Conservation (phyloP, 139 green algal species). For the Bryopsis sp. region DNA sequence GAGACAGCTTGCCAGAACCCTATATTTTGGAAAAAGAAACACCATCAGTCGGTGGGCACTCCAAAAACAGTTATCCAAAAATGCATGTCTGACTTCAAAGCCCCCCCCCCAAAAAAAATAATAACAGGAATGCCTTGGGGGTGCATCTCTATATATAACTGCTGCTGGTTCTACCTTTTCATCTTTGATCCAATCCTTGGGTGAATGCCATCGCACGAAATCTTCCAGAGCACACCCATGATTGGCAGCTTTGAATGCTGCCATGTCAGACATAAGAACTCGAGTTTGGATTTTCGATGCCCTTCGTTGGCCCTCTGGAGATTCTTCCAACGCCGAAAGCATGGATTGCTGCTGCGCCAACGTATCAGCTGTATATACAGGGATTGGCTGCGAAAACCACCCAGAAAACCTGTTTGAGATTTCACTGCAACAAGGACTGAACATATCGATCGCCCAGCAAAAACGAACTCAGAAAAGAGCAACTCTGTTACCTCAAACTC, state of each 20-base stretch:
- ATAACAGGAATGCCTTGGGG: too few species aligned
- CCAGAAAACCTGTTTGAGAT: neutral
- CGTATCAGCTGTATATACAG: slow-evolving; percentile 2
- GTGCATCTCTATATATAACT: too few species aligned
- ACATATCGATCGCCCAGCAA: too few species aligned
- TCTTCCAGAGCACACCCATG: slow-evolving; percentile 60
- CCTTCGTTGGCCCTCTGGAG: neutral
- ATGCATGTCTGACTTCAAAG: too few species aligned
- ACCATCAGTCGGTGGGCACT: too few species aligned
- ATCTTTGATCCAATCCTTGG: slow-evolving; percentile 8
- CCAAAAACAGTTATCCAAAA: too few species aligned
- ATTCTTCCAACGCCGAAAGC: slow-evolving; percentile 8
- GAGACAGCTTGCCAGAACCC: slow-evolving; percentile 1
- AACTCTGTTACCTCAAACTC: too few species aligned
- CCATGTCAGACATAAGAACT: slow-evolving; percentile 68
- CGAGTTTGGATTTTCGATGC: slow-evolving; percentile 18
- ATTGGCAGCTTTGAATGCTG: slow-evolving; percentile 91
- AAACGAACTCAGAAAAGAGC: too few species aligned
- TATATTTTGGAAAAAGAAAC: too few species aligned
- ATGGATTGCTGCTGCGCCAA: neutral
- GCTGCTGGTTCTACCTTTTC: slow-evolving; percentile 13
- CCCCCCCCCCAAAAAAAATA: too few species aligned
- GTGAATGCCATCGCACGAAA: slow-evolving; percentile 54
- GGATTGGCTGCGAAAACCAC: neutral
- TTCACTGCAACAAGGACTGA: neutral